Conservation (phyloP, 2,329 filamentous ascomycete genomes). For the Emergomyces pasteurianus region DNA sequence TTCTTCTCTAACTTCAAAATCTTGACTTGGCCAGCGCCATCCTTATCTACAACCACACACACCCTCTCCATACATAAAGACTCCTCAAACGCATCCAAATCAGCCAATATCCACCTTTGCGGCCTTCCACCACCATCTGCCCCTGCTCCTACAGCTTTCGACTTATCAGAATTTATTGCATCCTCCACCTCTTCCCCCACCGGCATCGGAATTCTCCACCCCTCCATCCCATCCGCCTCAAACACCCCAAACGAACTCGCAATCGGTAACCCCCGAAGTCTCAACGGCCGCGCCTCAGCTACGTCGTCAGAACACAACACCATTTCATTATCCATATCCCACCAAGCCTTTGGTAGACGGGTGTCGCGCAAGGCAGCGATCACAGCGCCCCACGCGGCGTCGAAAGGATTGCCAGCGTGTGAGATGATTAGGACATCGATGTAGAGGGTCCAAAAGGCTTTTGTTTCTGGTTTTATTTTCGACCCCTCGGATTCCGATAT, state of each 20-base stretch:
- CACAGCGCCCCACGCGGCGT: constrained; percentile 77
- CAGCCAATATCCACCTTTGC: constrained; percentile 62
- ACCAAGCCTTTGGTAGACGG: constrained; percentile 63
- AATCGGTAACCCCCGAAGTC: constrained; percentile 56
- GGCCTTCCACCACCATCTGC: constrained; percentile 31
- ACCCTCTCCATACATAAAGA: constrained; percentile 68
- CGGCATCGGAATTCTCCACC: constrained; percentile 27
- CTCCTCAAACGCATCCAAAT: constrained; percentile 87
- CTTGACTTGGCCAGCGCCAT: constrained; percentile 36
- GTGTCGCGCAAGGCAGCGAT: constrained; percentile 71
- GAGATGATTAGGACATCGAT: constrained; percentile 93
- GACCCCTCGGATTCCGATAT: constrained; percentile 28
- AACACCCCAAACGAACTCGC: constrained; percentile 71
- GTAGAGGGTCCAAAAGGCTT: constrained; percentile 90
- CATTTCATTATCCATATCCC: constrained; percentile 69
- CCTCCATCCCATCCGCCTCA: constrained; percentile 40
- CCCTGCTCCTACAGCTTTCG: constrained; percentile 21
- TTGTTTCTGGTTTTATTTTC: constrained; percentile 40
- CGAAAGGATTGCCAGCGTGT: constrained; percentile 82
- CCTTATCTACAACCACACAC: constrained; percentile 63
- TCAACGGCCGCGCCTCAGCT: constrained; percentile 44
- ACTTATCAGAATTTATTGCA: constrained; percentile 35
- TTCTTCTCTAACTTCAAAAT: constrained; percentile 69
- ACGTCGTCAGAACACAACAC: constrained; percentile 60
- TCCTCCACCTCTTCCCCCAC: constrained; percentile 23